phyloP scores from a whole-genome alignment of 805 yeast species.

The Barnettozyma sp. region DNA sequence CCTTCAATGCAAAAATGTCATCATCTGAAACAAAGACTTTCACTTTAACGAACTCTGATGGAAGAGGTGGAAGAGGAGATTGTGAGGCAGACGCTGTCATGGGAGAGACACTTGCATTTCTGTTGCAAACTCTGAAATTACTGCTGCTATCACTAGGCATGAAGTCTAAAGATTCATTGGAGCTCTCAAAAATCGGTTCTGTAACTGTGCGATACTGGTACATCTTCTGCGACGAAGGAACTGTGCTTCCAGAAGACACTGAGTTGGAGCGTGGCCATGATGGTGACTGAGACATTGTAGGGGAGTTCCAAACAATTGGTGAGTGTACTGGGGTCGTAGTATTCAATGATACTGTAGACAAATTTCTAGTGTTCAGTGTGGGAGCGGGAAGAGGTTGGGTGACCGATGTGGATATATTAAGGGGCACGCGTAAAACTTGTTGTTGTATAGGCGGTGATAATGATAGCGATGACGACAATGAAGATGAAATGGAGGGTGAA shows the following conservation, averaged over 20 bases:
- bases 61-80: not conserved
- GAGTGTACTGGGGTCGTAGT: slow-evolving; percentile 9
- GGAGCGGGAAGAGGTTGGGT: slow-evolving; percentile 25
- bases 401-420: slow-evolving; percentile 19
- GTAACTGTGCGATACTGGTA: not conserved
- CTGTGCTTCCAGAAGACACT: not conserved
- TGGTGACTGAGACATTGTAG: slow-evolving; percentile 9
- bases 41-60: slow-evolving; percentile 16
- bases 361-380: not conserved
- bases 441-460: not conserved
- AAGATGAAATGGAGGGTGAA: not conserved
- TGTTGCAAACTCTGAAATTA: slow-evolving; percentile 2
- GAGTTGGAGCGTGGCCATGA: slow-evolving; percentile 2
- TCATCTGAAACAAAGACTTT: slow-evolving; percentile 18
- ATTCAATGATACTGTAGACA: slow-evolving; percentile 3
- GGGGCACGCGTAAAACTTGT: too few species aligned
- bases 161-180: slow-evolving; percentile 1
- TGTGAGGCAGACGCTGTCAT: slow-evolving; percentile 1
- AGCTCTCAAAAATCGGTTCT: slow-evolving; percentile 4
- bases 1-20: slow-evolving; percentile 24
- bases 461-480: not conserved
- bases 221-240: slow-evolving; percentile 6
- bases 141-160: not conserved
- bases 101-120: slow-evolving; percentile 10
- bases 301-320: slow-evolving; percentile 22